Evolutionary conservation across 2,329 filamentous ascomycete species (phyloP), one percentile per base, ranked within the genome.

Genomic region (Bipolaris sorokiniana): DNA sequence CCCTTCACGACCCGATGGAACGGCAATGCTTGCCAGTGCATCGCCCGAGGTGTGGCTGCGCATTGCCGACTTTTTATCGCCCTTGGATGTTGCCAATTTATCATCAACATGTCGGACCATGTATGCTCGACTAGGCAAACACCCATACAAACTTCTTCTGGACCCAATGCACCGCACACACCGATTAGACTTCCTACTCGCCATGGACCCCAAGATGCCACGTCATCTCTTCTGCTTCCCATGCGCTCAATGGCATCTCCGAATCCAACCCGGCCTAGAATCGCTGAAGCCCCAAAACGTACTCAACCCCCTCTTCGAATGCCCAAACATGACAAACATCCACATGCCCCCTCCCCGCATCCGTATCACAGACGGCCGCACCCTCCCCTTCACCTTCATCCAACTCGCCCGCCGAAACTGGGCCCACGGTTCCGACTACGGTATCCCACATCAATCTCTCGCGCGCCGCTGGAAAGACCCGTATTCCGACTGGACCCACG

Each of bases 221-320:
- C 76, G 80, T 34, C 83, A 87, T 63, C 77, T 88, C 6, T 79
- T 87, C 51, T 88, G 86, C 70, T 84, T 86, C 66, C 80, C 81
- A 5, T 88, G 86, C 67, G 79, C 74, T 13, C 76, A 73, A 53
- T 88, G 83, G 70, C 86, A 88, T 67, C 70, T 78, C 5, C 81
- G 86, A 41, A 82, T 78, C 1, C 77, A 82, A 49, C 78, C 79
- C 34, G 85, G 85, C 16, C 62, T 77, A 33, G 86, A 88, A 66
- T 79, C 77, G 10, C 71, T 87, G 13, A 82, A 83, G 63, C 81
- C 83, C 2, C 77, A 82, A 26, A 79, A 81, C 44, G 77, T 86
- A 13, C 66, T 83, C 20, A 86, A 86, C 59, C 85, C 84, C 1
- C 68, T 88, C 11, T 86, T 83, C 71, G 66, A 77, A 41, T 88